Evolutionary conservation across 1,284 basidiomycete genomes (phyloP).

Genomic region (Apiotrichum brassicae): DNA sequence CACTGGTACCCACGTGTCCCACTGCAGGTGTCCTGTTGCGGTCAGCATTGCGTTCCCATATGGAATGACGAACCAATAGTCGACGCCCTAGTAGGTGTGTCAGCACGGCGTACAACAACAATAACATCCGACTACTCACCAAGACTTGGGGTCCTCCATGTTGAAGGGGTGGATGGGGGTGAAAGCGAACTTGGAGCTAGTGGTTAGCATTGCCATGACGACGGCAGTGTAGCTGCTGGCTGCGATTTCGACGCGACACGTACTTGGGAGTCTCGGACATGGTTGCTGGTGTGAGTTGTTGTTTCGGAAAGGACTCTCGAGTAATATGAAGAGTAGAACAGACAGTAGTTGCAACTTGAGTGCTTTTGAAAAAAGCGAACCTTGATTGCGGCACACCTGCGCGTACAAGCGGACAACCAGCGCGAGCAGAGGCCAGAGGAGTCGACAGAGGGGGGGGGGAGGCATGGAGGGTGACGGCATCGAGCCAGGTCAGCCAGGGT

Average conservation of each 20-base stretch:
- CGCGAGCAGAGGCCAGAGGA: no score
- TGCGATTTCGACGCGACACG: not conserved
- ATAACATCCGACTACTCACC: constrained; percentile 23
- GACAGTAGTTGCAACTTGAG: not conserved
- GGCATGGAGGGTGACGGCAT: not conserved
- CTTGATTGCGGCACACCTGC: no score
- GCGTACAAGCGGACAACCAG: no score
- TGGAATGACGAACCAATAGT: constrained; percentile 20
- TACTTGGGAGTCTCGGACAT: constrained; percentile 10
- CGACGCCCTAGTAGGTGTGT: constrained; percentile 17
- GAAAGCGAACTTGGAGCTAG: constrained; percentile 28
- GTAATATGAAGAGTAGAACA: not conserved
- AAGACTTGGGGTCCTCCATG: constrained; percentile 45
- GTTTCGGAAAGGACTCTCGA: not conserved
- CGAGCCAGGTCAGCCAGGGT: not conserved
- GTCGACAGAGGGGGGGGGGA: no score
- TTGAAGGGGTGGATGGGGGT: constrained; percentile 47
- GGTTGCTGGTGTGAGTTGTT: no score
- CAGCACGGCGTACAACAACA: not conserved
- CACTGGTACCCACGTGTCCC: constrained; percentile 40
- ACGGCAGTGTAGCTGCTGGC: not conserved
- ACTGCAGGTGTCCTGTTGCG: constrained; percentile 39
- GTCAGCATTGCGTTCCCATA: constrained; percentile 1
- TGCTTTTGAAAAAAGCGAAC: no score
- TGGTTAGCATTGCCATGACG: no score